Conservation (phyloP, 2,329 filamentous ascomycete genomes). For the Daldinia sp. region DNA sequence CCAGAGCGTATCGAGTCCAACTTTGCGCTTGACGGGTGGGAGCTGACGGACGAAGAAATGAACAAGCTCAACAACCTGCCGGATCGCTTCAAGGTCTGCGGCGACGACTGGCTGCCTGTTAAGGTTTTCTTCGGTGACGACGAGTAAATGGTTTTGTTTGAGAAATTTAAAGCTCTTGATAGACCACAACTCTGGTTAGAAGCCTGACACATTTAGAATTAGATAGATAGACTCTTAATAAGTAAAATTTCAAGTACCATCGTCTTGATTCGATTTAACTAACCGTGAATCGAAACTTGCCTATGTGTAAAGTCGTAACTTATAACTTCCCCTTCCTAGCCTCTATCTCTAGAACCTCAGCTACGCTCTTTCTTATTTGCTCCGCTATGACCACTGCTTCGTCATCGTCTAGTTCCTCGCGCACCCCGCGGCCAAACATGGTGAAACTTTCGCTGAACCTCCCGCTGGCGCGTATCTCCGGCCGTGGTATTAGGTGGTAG, state of each 20-base stretch:
- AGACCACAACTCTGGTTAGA: constrained; percentile 10
- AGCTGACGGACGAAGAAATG: constrained; percentile 78
- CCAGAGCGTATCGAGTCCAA: constrained; percentile 80
- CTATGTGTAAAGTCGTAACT: neutral
- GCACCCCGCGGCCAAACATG: constrained; percentile 82
- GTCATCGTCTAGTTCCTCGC: constrained; percentile 81
- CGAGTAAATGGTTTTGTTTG: constrained; percentile 63
- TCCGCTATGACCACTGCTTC: constrained; percentile 73
- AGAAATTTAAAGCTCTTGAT: constrained; percentile 3
- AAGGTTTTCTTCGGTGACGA: constrained; percentile 88
- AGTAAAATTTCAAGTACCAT: constrained; percentile 19
- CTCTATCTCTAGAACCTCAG: constrained; percentile 61
- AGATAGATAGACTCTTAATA: constrained; percentile 36
- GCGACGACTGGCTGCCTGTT: constrained; percentile 78
- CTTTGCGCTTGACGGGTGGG: constrained; percentile 79
- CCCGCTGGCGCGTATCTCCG: constrained; percentile 70
- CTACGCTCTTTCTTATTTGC: constrained; percentile 64
- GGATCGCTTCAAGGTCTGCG: constrained; percentile 86
- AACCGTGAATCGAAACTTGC: neutral
- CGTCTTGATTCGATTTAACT: neutral
- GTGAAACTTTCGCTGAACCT: constrained; percentile 75
- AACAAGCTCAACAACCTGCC: constrained; percentile 73
- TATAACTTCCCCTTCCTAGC: constrained; percentile 54
- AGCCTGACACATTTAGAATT: constrained; percentile 29
- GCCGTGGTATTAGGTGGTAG: constrained; percentile 92